Evolutionary conservation across 345 rosid species (phyloP).

Genomic region (Boechera stricta): DNA sequence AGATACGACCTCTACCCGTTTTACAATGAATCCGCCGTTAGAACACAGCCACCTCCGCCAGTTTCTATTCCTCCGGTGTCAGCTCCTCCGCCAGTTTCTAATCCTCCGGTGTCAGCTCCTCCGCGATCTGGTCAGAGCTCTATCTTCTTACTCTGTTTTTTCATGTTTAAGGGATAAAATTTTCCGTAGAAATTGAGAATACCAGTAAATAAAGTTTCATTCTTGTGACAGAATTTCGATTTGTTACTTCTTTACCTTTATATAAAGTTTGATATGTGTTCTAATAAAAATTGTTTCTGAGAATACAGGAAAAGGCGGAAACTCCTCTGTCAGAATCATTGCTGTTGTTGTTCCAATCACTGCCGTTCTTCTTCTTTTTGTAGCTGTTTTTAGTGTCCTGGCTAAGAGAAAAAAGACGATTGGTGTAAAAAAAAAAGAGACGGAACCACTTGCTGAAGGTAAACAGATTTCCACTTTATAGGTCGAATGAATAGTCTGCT

Average conservation of each 20-base stretch:
- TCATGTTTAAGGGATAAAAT: no score
- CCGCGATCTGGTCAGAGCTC: no score
- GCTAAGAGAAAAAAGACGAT: slow-evolving; percentile 29
- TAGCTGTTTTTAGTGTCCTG: slow-evolving; percentile 27
- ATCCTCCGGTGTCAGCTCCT: no score
- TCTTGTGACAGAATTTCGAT: no score
- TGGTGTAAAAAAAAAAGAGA: neutral
- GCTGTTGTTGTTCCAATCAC: slow-evolving; percentile 46
- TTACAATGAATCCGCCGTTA: slow-evolving; percentile 21
- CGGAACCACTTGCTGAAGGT: neutral
- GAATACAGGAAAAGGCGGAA: slow-evolving; percentile 40
- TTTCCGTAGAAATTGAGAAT: no score
- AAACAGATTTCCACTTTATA: no score
- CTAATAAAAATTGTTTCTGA: neutral
- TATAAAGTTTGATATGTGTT: neutral
- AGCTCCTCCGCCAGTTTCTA: no score
- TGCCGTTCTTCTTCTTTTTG: slow-evolving; percentile 24
- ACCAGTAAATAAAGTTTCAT: no score
- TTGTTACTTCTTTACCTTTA: no score
- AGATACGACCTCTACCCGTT: slow-evolving; percentile 46
- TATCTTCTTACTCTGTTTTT: no score
- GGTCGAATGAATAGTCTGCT: neutral
- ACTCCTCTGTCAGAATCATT: slow-evolving; percentile 27
- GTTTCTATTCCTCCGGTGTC: no score
- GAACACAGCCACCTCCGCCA: no score